Percentiles rank a stretch among this genome's conserved stretches.
phyloP scores from a whole-genome alignment of 352 stramenopile genomes.

The Phytophthora vignae region DNA sequence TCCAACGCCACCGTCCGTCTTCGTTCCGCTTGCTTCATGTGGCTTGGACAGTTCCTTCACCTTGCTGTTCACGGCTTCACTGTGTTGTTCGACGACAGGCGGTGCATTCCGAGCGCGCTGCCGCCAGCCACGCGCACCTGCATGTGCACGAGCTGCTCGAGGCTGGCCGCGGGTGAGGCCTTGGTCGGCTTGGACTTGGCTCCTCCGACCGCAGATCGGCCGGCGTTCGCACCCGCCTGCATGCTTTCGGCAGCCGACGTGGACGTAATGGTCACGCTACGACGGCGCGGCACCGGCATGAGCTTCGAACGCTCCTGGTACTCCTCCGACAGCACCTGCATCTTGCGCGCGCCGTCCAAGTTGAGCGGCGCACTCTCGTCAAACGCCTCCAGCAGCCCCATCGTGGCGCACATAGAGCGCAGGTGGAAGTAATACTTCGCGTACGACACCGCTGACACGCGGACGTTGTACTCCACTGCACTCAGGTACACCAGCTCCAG shows the following conservation, averaged over 20 bases:
- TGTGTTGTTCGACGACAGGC: slow-evolving; percentile 51
- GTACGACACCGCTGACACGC: slow-evolving; percentile 87
- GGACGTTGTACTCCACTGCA: slow-evolving; percentile 92
- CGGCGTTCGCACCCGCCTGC: slow-evolving; percentile 24
- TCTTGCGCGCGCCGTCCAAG: slow-evolving; percentile 84
- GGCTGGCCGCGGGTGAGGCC: slow-evolving; percentile 70
- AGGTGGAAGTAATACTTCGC: slow-evolving; percentile 98
- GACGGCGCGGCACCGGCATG: slow-evolving; percentile 69
- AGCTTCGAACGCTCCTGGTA: slow-evolving; percentile 88
- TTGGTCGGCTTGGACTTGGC: slow-evolving; percentile 37
- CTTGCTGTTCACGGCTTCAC: slow-evolving; percentile 33
- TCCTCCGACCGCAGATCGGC: slow-evolving; percentile 26
- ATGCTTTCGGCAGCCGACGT: slow-evolving; percentile 51
- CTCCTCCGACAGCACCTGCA: slow-evolving; percentile 89
- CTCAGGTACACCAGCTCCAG: slow-evolving; percentile 94
- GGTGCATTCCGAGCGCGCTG: slow-evolving; percentile 56
- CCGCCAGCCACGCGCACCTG: slow-evolving; percentile 79
- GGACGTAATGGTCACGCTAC: slow-evolving; percentile 82
- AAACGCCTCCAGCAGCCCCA: slow-evolving; percentile 81
- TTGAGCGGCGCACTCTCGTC: slow-evolving; percentile 84
- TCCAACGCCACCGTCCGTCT: slow-evolving; percentile 17
- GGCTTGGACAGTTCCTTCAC: slow-evolving; percentile 24
- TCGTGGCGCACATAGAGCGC: slow-evolving; percentile 93
- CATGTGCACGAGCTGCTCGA: slow-evolving; percentile 89
- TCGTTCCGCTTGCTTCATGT: slow-evolving; percentile 28